phyloP scores from a whole-genome alignment of 2,329 filamentous ascomycete species.

The Cryphonectria parasitica region DNA sequence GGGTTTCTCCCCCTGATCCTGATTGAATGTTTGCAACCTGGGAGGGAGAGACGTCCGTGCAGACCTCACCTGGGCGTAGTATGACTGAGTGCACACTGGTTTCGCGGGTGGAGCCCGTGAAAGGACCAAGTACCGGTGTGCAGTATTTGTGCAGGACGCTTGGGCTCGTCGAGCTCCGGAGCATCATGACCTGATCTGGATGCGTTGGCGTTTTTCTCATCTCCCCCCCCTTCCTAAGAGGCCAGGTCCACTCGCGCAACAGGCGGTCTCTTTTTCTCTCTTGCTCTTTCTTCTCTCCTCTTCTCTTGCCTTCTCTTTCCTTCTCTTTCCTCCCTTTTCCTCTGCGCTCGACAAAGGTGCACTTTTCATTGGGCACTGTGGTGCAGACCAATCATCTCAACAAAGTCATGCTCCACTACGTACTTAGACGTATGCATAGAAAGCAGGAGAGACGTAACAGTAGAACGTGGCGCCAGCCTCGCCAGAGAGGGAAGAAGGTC shows the following conservation, averaged over 20 bases:
- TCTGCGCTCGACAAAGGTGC: not conserved
- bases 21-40: not conserved
- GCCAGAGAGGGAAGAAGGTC: not conserved
- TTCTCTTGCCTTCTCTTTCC: not conserved
- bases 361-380: not conserved
- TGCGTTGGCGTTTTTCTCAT: constrained; percentile 3
- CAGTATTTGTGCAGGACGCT: constrained; percentile 5
- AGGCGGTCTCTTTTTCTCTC: not conserved
- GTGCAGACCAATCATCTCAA: not conserved
- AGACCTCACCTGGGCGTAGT: not conserved
- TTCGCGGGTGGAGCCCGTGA: constrained; percentile 11
- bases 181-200: constrained; percentile 18
- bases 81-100: not conserved
- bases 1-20: constrained; percentile 3
- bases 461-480: not conserved
- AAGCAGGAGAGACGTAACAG: not conserved
- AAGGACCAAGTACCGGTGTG: constrained; percentile 16
- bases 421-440: not conserved
- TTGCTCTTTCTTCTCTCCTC: not conserved
- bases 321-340: not conserved
- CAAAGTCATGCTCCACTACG: not conserved
- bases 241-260: not conserved
- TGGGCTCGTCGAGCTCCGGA: constrained; percentile 11
- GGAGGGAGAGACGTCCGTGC: not conserved
- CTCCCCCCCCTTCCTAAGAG: not conserved